These are phyloP conservation scores for Starmerella apis DNA, from an alignment of 805 yeast genomes.

Conservation along the genomic window DNA sequence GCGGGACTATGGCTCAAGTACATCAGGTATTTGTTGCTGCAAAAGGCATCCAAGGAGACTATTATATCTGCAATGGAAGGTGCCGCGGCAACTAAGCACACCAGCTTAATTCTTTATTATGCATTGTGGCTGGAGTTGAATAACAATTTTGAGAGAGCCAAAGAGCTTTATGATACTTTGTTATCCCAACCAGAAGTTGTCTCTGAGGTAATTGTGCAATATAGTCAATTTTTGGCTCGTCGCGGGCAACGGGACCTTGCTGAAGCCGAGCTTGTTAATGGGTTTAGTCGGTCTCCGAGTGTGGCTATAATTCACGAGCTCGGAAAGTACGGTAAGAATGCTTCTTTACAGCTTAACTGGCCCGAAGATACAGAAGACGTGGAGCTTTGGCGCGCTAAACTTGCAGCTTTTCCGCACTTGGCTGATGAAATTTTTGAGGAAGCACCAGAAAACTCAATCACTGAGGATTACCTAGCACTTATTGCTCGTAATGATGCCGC, in stretches of 20 bases:
- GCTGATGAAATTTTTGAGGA: slow-evolving; percentile 16
- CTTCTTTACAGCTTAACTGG: neutral
- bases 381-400: slow-evolving; percentile 13
- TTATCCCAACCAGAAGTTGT: neutral
- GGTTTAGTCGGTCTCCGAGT: neutral
- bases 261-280: neutral
- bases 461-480: slow-evolving; percentile 12
- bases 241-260: neutral
- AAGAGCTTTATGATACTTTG: slow-evolving; percentile 19
- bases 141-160: slow-evolving; percentile 25
- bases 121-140: slow-evolving; percentile 29
- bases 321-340: slow-evolving; percentile 5
- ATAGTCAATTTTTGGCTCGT: slow-evolving; percentile 10
- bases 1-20: slow-evolving; percentile 63
- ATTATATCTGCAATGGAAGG: slow-evolving; percentile 25
- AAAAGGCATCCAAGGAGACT: slow-evolving; percentile 12
- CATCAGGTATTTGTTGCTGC: slow-evolving; percentile 41
- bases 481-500: slow-evolving; percentile 16
- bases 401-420: slow-evolving; percentile 11
- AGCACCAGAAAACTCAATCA: slow-evolving; percentile 16
- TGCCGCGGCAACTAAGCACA: slow-evolving; percentile 22
- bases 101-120: slow-evolving; percentile 21
- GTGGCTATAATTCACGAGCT: slow-evolving; percentile 13
- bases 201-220: slow-evolving; percentile 3
- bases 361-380: slow-evolving; percentile 4